Percentiles rank a stretch among this genome's conserved stretches.
Evolutionary conservation across 2,329 filamentous ascomycete species (phyloP).

Genomic region (Leptodontidium sp.): DNA sequence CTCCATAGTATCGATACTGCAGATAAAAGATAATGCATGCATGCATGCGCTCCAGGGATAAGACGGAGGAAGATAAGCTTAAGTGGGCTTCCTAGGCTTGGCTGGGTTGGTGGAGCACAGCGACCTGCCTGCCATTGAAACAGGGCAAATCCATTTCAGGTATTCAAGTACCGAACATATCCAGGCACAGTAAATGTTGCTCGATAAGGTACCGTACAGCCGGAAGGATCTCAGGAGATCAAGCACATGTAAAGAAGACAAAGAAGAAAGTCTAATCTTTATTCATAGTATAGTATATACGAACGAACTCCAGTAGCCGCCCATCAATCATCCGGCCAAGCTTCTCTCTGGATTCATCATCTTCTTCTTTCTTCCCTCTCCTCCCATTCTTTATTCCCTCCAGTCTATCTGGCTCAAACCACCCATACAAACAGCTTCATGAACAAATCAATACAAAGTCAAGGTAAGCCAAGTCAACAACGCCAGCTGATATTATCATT

Average conservation of each 20-base stretch:
- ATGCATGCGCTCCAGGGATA: too few relatives aligned
- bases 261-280: slow-evolving; percentile 10
- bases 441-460: slow-evolving; percentile 6
- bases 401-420: background rate
- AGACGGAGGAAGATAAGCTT: too few relatives aligned
- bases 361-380: background rate
- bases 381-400: background rate
- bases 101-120: too few relatives aligned
- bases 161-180: too few relatives aligned
- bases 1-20: too few relatives aligned
- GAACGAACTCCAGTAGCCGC: background rate
- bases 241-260: background rate
- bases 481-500: slow-evolving; percentile 13
- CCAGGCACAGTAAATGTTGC: too few relatives aligned
- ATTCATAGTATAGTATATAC: slow-evolving; percentile 22
- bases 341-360: background rate
- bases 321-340: background rate
- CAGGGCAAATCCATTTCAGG: too few relatives aligned
- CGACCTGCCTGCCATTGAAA: too few relatives aligned
- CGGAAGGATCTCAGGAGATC: background rate
- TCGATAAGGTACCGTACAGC: background rate
- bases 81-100: too few relatives aligned
- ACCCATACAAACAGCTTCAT: slow-evolving; percentile 4
- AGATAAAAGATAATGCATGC: too few relatives aligned
- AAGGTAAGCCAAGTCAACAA: background rate